These are phyloP conservation scores for Mycena rosella DNA, from an alignment of 768 basidiomycete species.

Conservation along the genomic window DNA sequence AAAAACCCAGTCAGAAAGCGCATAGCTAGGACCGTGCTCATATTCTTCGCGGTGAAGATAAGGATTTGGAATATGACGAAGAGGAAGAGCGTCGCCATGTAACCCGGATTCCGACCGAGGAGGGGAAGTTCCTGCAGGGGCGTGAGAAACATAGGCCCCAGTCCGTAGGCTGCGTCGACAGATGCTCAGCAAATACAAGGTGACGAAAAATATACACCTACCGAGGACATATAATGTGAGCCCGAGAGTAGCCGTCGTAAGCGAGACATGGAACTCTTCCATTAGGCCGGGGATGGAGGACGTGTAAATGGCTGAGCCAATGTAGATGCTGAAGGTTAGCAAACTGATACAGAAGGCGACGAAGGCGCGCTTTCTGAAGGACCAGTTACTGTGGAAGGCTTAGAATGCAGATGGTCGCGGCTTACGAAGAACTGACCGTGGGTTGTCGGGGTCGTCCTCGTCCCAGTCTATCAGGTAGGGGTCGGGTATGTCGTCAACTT, in stretches of 20 bases:
- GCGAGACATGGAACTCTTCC: slow-evolving; percentile 44
- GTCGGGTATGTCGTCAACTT: slow-evolving; percentile 21
- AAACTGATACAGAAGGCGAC: slow-evolving; percentile 48
- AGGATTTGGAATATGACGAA: slow-evolving; percentile 51
- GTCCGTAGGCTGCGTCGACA: slow-evolving; percentile 29
- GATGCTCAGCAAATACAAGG: background rate
- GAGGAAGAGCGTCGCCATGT: slow-evolving; percentile 46
- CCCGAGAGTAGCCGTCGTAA: slow-evolving; percentile 46
- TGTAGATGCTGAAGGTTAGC: slow-evolving; percentile 49
- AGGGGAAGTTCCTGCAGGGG: slow-evolving; percentile 49
- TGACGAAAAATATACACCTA: slow-evolving; percentile 8
- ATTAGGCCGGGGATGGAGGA: slow-evolving; percentile 44
- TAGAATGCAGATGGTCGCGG: background rate
- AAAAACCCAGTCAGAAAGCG: slow-evolving; percentile 51
- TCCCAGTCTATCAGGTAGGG: slow-evolving; percentile 44
- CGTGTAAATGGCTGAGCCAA: slow-evolving; percentile 51
- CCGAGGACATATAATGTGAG: slow-evolving; percentile 44
- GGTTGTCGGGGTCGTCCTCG: slow-evolving; percentile 44
- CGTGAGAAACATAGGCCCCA: slow-evolving; percentile 44
- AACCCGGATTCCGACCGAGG: slow-evolving; percentile 48
- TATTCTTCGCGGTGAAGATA: slow-evolving; percentile 46
- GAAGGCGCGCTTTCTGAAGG: slow-evolving; percentile 42
- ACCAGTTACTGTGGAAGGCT: slow-evolving; percentile 44
- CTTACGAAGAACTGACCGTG: slow-evolving; percentile 32
- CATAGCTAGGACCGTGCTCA: slow-evolving; percentile 47